Evolutionary conservation across 2,329 filamentous ascomycete genomes (phyloP).

Genomic region (Camillea tinctor): DNA sequence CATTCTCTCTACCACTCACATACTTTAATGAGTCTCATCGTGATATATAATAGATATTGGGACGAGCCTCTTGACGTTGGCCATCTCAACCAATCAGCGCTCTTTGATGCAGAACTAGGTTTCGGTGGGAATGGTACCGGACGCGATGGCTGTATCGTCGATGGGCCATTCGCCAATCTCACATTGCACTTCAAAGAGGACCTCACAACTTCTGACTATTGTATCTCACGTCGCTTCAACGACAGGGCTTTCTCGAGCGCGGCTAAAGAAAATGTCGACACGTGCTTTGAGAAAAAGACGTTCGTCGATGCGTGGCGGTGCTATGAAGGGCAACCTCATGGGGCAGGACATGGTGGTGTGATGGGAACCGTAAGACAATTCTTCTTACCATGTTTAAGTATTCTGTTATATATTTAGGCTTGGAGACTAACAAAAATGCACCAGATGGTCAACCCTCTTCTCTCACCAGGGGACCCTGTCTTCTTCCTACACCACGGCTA

Average conservation of each 20-base stretch:
- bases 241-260: slow-evolving; percentile 14
- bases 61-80: slow-evolving; percentile 35
- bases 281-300: slow-evolving; percentile 7
- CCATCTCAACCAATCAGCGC: slow-evolving; percentile 23
- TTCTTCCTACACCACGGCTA: slow-evolving; percentile 29
- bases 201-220: slow-evolving; percentile 19
- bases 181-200: slow-evolving; percentile 31
- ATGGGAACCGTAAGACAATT: slow-evolving; percentile 15
- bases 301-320: slow-evolving; percentile 18
- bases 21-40: neutral
- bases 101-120: slow-evolving; percentile 31
- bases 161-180: slow-evolving; percentile 36
- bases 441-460: slow-evolving; percentile 20
- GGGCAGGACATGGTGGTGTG: slow-evolving; percentile 22
- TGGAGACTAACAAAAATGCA: neutral
- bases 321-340: slow-evolving; percentile 19
- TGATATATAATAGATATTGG: slow-evolving; percentile 32
- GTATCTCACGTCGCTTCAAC: slow-evolving; percentile 25
- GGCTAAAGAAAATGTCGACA: slow-evolving; percentile 10
- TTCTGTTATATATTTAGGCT: neutral
- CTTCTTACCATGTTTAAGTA: neutral
- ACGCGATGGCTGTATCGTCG: slow-evolving; percentile 29
- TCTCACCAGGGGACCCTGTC: slow-evolving; percentile 27
- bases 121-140: slow-evolving; percentile 34
- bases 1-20: neutral